Evolutionary conservation across 1,284 basidiomycete genomes (phyloP).

Genomic region (Moesziomyces antarcticus): DNA sequence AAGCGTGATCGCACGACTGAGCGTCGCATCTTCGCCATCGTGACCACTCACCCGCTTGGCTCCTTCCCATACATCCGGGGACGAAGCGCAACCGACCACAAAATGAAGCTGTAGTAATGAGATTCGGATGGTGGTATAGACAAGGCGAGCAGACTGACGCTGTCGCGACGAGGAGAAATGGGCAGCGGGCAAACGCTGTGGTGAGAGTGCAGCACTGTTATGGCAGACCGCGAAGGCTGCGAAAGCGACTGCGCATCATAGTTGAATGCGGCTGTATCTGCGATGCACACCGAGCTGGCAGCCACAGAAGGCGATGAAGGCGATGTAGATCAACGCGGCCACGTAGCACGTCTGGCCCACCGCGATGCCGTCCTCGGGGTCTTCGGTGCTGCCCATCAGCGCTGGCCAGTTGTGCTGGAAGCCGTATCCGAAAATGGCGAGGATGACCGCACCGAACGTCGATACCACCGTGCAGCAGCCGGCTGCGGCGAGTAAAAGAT

Average conservation of each 20-base stretch:
- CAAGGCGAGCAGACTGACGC: neutral
- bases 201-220: too few species aligned
- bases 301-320: slow-evolving; percentile 71
- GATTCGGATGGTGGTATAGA: neutral
- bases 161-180: neutral
- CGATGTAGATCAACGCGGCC: slow-evolving; percentile 71
- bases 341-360: slow-evolving; percentile 70
- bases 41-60: too few species aligned
- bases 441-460: slow-evolving; percentile 71
- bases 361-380: slow-evolving; percentile 70
- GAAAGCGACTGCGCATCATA: slow-evolving; percentile 15
- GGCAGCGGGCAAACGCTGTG: too few species aligned
- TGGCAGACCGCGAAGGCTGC: too few species aligned
- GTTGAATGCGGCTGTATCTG: slow-evolving; percentile 62
- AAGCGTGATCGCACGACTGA: too few species aligned
- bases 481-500: slow-evolving; percentile 62
- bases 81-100: neutral
- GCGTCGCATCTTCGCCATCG: too few species aligned
- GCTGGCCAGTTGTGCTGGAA: slow-evolving; percentile 69
- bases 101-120: neutral
- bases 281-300: slow-evolving; percentile 68
- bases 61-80: too few species aligned
- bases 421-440: slow-evolving; percentile 67
- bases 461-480: slow-evolving; percentile 72
- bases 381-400: slow-evolving; percentile 70